These are phyloP conservation scores for Mortierella sp. DNA, from an alignment of 371 early-diverging fungal genomes.

Conservation along the genomic window DNA sequence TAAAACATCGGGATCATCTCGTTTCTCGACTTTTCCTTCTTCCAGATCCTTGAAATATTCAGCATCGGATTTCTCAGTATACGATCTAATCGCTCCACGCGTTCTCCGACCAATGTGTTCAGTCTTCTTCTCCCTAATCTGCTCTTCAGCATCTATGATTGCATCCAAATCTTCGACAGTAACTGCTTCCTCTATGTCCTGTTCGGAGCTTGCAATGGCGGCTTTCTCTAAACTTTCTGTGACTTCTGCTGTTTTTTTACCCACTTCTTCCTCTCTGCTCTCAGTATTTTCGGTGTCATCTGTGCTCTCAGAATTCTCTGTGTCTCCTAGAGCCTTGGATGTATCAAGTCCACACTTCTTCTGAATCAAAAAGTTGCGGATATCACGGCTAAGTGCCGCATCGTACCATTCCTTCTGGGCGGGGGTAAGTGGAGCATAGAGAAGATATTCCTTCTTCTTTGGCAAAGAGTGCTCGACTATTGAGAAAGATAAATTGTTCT, in stretches of 20 bases:
- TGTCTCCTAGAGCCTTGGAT: background rate
- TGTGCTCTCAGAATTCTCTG: background rate
- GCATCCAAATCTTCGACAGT: slow-evolving; percentile 24
- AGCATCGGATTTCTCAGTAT: slow-evolving; percentile 30
- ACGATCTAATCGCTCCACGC: slow-evolving; percentile 27
- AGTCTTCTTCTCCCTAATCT: slow-evolving; percentile 4
- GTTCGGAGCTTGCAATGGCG: slow-evolving; percentile 2
- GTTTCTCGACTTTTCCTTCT: slow-evolving; percentile 15
- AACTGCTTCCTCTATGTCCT: slow-evolving; percentile 38
- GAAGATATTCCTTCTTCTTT: slow-evolving; percentile 90
- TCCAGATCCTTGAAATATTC: slow-evolving; percentile 35
- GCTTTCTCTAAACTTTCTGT: slow-evolving; percentile 37
- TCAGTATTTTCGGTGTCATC: slow-evolving; percentile 27
- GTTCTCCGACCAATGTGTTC: slow-evolving; percentile 8
- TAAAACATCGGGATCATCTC: slow-evolving; percentile 5
- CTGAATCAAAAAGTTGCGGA: slow-evolving; percentile 78
- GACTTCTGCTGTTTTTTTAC: no score
- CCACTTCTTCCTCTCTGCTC: slow-evolving; percentile 35
- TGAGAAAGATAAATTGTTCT: background rate
- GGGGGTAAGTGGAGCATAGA: slow-evolving; percentile 87
- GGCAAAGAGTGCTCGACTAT: slow-evolving; percentile 89
- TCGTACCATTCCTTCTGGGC: slow-evolving; percentile 88
- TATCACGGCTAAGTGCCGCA: slow-evolving; percentile 79
- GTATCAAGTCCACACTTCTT: slow-evolving; percentile 57
- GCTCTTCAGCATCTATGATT: slow-evolving; percentile 25